Conservation (phyloP, 495 filamentous ascomycete genomes). For the Lasiosphaeris hirsuta region DNA sequence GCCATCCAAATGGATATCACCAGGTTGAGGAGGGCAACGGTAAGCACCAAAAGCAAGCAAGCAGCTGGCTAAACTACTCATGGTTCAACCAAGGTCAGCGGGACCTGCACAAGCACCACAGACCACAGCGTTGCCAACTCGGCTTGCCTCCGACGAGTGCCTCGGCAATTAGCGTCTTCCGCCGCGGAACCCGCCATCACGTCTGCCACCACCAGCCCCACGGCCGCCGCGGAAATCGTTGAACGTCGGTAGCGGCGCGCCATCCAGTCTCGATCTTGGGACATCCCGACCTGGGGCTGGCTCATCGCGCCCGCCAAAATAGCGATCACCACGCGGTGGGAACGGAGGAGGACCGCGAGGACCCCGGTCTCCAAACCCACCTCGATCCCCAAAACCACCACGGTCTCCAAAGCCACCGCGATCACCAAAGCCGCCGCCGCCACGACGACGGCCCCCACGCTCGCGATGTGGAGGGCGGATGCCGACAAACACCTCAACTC, state of each 20-base stretch:
- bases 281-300: constrained; percentile 7
- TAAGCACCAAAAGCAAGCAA: too few species aligned
- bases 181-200: constrained; percentile 6
- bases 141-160: too few species aligned
- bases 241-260: constrained; percentile 29
- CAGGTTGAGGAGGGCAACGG: too few species aligned
- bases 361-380: constrained; percentile 6
- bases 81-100: too few species aligned
- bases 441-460: constrained; percentile 21
- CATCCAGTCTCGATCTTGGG: constrained; percentile 29
- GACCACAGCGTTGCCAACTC: too few species aligned
- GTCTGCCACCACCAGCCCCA: constrained; percentile 16
- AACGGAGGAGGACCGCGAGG: constrained; percentile 6
- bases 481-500: constrained; percentile 62
- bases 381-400: not conserved
- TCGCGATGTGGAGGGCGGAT: constrained; percentile 51
- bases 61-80: too few species aligned
- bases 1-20: too few species aligned
- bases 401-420: not conserved
- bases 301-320: constrained; percentile 1
- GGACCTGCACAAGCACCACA: too few species aligned
- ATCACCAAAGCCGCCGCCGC: constrained; percentile 8
- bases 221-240: constrained; percentile 23
- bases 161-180: not conserved
- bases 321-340: constrained; percentile 8